A percentile compares a stretch with the other conserved stretches of the same genome.
Evolutionary conservation across 306 rosid species (phyloP).

Genomic region (Luffa aegyptiaca): DNA sequence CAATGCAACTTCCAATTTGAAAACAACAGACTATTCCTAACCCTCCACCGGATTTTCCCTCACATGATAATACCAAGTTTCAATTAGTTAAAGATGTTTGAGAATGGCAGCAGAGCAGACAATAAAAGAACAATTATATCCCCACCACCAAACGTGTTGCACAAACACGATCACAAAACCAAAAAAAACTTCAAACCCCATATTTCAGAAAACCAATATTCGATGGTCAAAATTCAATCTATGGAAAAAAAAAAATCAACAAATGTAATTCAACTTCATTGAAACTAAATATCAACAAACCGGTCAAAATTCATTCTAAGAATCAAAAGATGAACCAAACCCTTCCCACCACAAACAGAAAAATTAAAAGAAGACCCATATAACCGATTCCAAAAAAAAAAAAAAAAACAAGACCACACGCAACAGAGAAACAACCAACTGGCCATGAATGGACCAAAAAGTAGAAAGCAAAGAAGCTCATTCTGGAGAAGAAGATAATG

Average conservation of each 20-base stretch:
- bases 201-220: not conserved
- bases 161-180: not conserved
- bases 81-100: not conserved
- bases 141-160: not conserved
- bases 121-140: not conserved
- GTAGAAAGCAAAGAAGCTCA: not conserved
- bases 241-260: not conserved
- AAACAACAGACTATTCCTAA: not conserved
- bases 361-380: not conserved
- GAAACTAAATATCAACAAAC: not conserved
- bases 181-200: not conserved
- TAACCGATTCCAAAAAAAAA: not conserved
- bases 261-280: not conserved
- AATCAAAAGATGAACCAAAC: not conserved
- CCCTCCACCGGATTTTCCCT: not conserved
- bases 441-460: not conserved
- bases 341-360: not conserved
- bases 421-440: not conserved
- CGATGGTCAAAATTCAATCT: not conserved
- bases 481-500: not conserved
- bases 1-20: not conserved
- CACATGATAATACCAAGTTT: not conserved
- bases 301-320: not conserved
- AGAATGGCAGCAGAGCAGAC: not conserved
- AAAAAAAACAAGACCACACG: not conserved